These are phyloP conservation scores for Thelonectria rubi DNA, from an alignment of 2,329 filamentous ascomycete genomes.

Conservation along the genomic window DNA sequence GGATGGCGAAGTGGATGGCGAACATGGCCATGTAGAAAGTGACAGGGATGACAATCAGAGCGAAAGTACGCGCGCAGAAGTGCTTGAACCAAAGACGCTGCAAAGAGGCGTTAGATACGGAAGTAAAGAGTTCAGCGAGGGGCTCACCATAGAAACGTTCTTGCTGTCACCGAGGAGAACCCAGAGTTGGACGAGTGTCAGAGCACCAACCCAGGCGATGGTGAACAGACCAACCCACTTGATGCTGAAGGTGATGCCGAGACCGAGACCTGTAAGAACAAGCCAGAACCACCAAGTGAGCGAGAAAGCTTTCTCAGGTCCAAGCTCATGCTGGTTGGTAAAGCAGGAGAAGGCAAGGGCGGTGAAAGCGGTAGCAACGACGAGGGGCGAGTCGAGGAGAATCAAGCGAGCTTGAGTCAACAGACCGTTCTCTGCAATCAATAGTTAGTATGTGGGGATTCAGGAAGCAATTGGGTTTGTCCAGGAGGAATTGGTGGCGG, in stretches of 20 bases:
- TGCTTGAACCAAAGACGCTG: slow-evolving; percentile 90
- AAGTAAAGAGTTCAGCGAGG: too few species aligned
- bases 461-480: not conserved
- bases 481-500: not conserved
- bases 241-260: slow-evolving; percentile 92
- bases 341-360: slow-evolving; percentile 91
- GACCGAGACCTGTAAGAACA: slow-evolving; percentile 80
- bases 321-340: slow-evolving; percentile 95
- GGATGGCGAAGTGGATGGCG: slow-evolving; percentile 91
- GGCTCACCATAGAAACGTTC: slow-evolving; percentile 78
- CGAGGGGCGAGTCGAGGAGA: slow-evolving; percentile 91
- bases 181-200: slow-evolving; percentile 95
- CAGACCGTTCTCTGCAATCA: slow-evolving; percentile 82
- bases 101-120: slow-evolving; percentile 27
- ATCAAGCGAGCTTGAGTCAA: slow-evolving; percentile 95
- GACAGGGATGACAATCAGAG: slow-evolving; percentile 86
- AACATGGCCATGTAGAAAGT: slow-evolving; percentile 98
- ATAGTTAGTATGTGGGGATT: slow-evolving; percentile 41
- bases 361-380: slow-evolving; percentile 92
- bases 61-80: slow-evolving; percentile 89
- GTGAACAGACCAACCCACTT: slow-evolving; percentile 99
- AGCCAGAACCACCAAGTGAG: slow-evolving; percentile 99
- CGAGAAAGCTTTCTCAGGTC: slow-evolving; percentile 86
- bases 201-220: slow-evolving; percentile 93
- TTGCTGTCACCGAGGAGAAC: slow-evolving; percentile 88